Conservation (phyloP, 2,329 filamentous ascomycete species). For the Exophiala lecanii-corni region DNA sequence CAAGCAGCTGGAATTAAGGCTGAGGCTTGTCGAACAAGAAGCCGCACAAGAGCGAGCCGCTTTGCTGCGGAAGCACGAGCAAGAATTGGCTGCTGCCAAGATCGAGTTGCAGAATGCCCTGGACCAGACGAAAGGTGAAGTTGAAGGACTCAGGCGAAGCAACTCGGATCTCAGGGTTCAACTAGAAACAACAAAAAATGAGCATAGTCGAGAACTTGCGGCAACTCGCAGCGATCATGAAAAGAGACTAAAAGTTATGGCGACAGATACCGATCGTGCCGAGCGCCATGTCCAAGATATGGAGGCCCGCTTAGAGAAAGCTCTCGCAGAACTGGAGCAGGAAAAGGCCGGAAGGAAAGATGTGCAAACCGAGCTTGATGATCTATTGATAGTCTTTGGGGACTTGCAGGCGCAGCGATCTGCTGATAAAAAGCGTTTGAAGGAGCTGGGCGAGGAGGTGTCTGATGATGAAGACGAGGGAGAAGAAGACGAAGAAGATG, state of each 20-base stretch:
- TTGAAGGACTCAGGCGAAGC: constrained; percentile 58
- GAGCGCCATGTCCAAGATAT: constrained; percentile 37
- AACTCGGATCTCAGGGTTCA: constrained; percentile 54
- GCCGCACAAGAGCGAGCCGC: constrained; percentile 13
- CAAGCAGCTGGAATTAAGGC: constrained; percentile 45
- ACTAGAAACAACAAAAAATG: constrained; percentile 52
- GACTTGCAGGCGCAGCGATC: constrained; percentile 73
- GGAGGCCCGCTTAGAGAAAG: constrained; percentile 20
- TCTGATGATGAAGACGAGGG: constrained; percentile 72
- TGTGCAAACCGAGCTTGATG: constrained; percentile 70
- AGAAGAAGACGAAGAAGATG: constrained; percentile 53
- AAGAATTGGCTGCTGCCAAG: constrained; percentile 33
- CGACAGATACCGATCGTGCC: constrained; percentile 46
- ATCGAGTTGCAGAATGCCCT: constrained; percentile 34
- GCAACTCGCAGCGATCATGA: constrained; percentile 50
- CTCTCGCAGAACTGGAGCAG: constrained; percentile 39
- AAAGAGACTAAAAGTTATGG: constrained; percentile 41
- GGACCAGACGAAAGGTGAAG: constrained; percentile 54
- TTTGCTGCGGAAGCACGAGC: constrained; percentile 19
- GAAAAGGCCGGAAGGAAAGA: constrained; percentile 57
- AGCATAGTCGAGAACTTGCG: constrained; percentile 57
- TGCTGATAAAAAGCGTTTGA: constrained; percentile 64
- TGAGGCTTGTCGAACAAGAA: constrained; percentile 33
- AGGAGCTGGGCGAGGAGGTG: constrained; percentile 63
- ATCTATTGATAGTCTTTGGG: constrained; percentile 74